Base-by-base conservation (phyloP, 2,329 filamentous ascomycete genomes). In the Neopestalotiopsis sp. region DNA sequence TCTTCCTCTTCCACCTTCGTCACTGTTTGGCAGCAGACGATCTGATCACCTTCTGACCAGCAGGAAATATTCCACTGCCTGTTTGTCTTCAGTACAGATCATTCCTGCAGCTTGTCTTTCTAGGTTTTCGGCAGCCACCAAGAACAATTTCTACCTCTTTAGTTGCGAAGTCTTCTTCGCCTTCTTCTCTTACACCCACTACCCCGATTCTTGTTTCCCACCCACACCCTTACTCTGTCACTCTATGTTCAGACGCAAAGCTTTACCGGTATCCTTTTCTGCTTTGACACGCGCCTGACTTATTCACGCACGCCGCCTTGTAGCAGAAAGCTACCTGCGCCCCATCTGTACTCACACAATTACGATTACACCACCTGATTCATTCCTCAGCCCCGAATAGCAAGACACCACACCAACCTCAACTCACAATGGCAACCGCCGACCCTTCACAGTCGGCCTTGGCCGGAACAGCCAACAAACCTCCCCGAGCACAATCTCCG, bases 371-470 rank as follows among this genome's bases (percentile, higher is more conserved):
- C 49, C 14, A 40, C 13, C 32, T 32, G 14, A 17, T 17, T 38
- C 40, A n/a, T 40, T 34, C 30, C 14, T 20, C 28, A 20, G 34
- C 59, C 28, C 17, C 3, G 28, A 61, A 13, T n/a, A 34, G 10
- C 59, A 61, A 17, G n/a, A 17, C 30, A 42, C 13, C 24, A 57
- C 45, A 34, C 64, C n/a, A 9, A 28, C 38, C 58, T 34, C 24
- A 3, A 58, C 14, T 49, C 66, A 34, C 38, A 5, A 67, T 67
- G 66, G 66, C 66, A 56, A 67, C 66, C 14, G 58, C 66, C 30
- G 66, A 67, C 24, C 17, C 66, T 49, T 34, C 57, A 3, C 66
- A 67, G 58, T 67, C 59, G 66, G 56, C 65, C 32, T 32, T 67
- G 56, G 56, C 65, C 32, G 45, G 42, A 28, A 56, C 53, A 9